Evolutionary conservation across 192 early-diverging fungal genomes (phyloP), one percentile per base, ranked within the genome.

Genomic region (Coemansia aciculifera): DNA sequence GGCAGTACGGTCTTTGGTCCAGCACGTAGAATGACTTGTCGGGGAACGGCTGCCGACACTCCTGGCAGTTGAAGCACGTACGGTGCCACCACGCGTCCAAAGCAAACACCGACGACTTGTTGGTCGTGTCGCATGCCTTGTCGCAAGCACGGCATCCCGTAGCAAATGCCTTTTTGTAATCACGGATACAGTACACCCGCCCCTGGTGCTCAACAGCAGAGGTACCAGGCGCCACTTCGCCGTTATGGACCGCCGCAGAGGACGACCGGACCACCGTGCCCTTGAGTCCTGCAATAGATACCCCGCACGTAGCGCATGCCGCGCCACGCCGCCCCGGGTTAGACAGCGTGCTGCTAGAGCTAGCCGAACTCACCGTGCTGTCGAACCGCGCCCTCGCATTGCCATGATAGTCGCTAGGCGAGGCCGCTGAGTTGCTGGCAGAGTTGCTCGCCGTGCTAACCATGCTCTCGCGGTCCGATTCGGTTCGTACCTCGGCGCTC

Each of bases 1-100:
- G 81, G 77, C 94, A 95, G 74, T 93, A 92, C 54, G 94, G 95
- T 38, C 84, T 82, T 74, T 92, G 86, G 1, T 92, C 89, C 73
- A 88, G 88, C n/a, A 97, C 95, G 73, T 95, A 97, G 69, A 97
- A 97, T 56, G 78, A 81, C 66, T 84, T 81, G 72, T 85, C 80
- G 21, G 83, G 85, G 38, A 95, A 89, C 29, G 86, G 78, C 66
- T 88, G 83, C 34, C 86, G 79, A 74, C 92, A 94, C 44, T 86
- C 80, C 40, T 88, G 78, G 71, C 88, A 90, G 60, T 85, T 79
- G 62, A 89, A 84, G 71, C 89, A 88, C 40, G 79, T 68, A 29
- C 86, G 84, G 67, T 90, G 87, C 83, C 88, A 92, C 62, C 84
- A 81, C 59, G 85, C 78, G 17, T 87, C 88, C 42, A 92, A 64